Evolutionary conservation across 805 yeast genomes (phyloP).

Genomic region (Grigorovia transvaalensis): DNA sequence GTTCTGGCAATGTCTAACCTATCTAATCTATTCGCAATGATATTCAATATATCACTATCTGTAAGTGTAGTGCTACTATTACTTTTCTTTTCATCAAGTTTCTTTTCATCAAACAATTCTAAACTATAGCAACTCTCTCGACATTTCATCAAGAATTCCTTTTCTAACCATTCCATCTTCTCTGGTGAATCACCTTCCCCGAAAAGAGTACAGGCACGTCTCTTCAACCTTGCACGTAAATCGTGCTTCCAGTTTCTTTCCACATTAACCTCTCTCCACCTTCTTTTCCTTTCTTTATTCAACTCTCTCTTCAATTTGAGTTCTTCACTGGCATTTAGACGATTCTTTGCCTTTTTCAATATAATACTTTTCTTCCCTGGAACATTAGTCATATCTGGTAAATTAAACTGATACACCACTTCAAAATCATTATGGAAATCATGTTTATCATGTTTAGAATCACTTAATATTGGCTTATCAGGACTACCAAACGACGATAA

Average conservation of each 20-base stretch:
- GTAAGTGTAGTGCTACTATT: slow-evolving; percentile 11
- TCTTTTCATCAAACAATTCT: slow-evolving; percentile 3
- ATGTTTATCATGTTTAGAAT: background rate
- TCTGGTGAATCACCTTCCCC: slow-evolving; percentile 49
- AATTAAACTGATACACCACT: slow-evolving; percentile 7
- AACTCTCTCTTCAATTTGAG: slow-evolving; percentile 17
- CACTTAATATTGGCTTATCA: background rate
- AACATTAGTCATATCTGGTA: slow-evolving; percentile 12
- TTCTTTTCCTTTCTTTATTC: slow-evolving; percentile 26
- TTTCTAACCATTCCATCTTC: slow-evolving; percentile 60
- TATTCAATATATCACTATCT: slow-evolving; percentile 23
- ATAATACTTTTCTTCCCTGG: slow-evolving; percentile 15
- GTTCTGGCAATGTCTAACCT: slow-evolving; percentile 22
- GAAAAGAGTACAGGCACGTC: slow-evolving; percentile 57
- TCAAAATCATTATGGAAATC: background rate
- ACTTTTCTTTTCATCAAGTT: slow-evolving; percentile 2
- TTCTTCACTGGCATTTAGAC: slow-evolving; percentile 15
- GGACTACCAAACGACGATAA: background rate
- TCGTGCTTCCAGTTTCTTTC: slow-evolving; percentile 84
- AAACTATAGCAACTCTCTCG: slow-evolving; percentile 3
- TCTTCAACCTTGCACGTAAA: slow-evolving; percentile 63
- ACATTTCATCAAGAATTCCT: slow-evolving; percentile 55
- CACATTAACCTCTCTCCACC: slow-evolving; percentile 43
- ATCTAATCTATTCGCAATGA: slow-evolving; percentile 20
- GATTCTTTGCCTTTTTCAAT: slow-evolving; percentile 17